Evolutionary conservation across 2,329 filamentous ascomycete genomes (phyloP), one percentile per base, ranked within the genome.

Genomic region (Fusarium secorum): DNA sequence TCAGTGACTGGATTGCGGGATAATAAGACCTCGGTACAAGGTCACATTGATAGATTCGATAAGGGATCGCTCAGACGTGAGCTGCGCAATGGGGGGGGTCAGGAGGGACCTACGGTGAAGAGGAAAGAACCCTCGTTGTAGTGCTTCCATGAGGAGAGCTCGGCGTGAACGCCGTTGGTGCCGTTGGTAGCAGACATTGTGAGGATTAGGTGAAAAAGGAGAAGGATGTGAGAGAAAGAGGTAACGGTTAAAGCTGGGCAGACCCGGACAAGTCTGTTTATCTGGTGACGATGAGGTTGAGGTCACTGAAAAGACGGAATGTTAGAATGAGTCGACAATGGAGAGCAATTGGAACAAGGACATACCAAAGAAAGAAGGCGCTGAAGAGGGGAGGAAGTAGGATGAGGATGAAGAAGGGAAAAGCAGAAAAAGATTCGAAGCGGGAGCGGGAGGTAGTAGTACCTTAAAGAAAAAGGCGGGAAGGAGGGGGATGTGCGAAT

Each of bases 81-180:
- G 39, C 44, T 38, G 41, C 18, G 32, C 32, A 13, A 20, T 28
- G 32, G 28, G 33, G 42, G 61, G 61, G 32, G 41, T 56, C 45
- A 38, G 65, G 62, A 42, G 54, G 52, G 35, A 71, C 83, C 83
- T 86, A 90, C 89, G 79, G 93, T 96, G 89, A 95, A 95, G 75
- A 95, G 89, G 86, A 95, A 95, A 77, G 89, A 93, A 73, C 90
- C 91, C 80, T 86, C 81, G 76, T 89, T 88, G 81, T 86, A 83
- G 81, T 85, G 84, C 77, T 79, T 81, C 80, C 81, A 82, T 71
- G 77, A 73, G 38, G 64, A 68, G 55, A 76, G 75, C 44, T 76
- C 70, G 75, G 73, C 77, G 68, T 78, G 73, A 54, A 78, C 75
- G 77, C 80, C 83, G 79, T 83, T 79, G 75, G 77, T 68, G 77